Evolutionary conservation across 148 eudicot genomes (phyloP), one percentile per base, ranked within the genome.

Genomic region (Polygonum maritimum): DNA sequence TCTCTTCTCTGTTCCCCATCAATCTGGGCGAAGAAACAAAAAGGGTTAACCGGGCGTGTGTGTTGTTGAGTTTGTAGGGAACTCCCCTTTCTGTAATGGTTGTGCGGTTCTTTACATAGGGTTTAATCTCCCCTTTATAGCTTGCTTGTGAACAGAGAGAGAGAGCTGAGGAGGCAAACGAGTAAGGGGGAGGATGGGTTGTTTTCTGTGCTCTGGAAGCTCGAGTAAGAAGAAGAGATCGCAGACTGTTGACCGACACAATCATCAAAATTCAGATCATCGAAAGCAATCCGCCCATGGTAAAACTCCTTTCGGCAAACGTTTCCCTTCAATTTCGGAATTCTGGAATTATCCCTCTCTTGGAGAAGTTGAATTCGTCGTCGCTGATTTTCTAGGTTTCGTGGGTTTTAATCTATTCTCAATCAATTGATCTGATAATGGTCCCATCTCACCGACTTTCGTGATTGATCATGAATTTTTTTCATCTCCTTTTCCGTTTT

Each of bases 221-320:
- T 67, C 71, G 38, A 67, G 71, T 67, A 67, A 36, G 71, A 67
- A 67, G 45, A 67, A 67, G 44, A 35, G 44, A 67, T 67, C 71
- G 36, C 45, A 33, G 44, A 67, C 71, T 67, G 5, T 38, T 2
- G 15, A 67, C 71, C 21, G 71, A 5, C 15, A 36, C 38, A 14
- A 67, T 67, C 71, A 67, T 21, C 36, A 14, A 33, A 67, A 33
- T 14, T 7, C 44, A 7, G 71, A 36, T 44, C 45, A 67, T 38
- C 71, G 71, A 16, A 67, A 67, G 71, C 71, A 38, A 67, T 67
- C 71, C 71, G 16, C 44, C n/a, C 71, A 67, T 36, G 71, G 71
- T 67, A 67, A 14, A 16, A 36, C 36, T 67, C 44, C 2, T 67
- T 67, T 67, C 44, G 6, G 36, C 71, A 18, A 60, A 26, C 16